Evolutionary conservation across 768 basidiomycete species (phyloP).

Genomic region (Termitomyces sp.): DNA sequence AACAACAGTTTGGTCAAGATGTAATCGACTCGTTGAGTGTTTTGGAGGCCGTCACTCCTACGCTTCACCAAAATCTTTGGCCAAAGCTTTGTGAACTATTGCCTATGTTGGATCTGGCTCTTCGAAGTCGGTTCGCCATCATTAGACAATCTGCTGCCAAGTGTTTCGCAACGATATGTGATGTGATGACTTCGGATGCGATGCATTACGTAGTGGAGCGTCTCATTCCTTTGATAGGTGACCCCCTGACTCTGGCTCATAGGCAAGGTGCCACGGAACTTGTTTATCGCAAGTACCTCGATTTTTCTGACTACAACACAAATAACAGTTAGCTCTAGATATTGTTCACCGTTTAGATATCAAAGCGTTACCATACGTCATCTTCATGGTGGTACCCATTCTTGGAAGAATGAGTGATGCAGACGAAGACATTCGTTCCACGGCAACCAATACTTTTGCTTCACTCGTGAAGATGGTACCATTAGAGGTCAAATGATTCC

Average conservation of each 20-base stretch:
- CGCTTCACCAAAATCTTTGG: slow-evolving; percentile 68
- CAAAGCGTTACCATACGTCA: slow-evolving; percentile 92
- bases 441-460: slow-evolving; percentile 97
- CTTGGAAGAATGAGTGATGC: slow-evolving; percentile 96
- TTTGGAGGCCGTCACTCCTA: slow-evolving; percentile 74
- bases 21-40: slow-evolving; percentile 92
- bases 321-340: slow-evolving; percentile 44
- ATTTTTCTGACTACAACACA: not conserved
- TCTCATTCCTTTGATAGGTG: slow-evolving; percentile 77
- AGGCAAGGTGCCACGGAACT: slow-evolving; percentile 89
- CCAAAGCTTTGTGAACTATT: slow-evolving; percentile 66
- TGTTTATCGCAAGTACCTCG: slow-evolving; percentile 73
- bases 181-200: slow-evolving; percentile 77
- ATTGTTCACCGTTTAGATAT: slow-evolving; percentile 89
- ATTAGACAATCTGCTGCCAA: slow-evolving; percentile 84
- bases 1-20: slow-evolving; percentile 76
- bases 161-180: slow-evolving; percentile 84
- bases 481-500: slow-evolving; percentile 63
- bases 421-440: slow-evolving; percentile 86
- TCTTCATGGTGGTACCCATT: slow-evolving; percentile 94
- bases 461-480: slow-evolving; percentile 98
- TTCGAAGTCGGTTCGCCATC: slow-evolving; percentile 86
- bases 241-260: slow-evolving; percentile 66
- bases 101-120: slow-evolving; percentile 68
- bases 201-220: slow-evolving; percentile 89